phyloP scores from a whole-genome alignment of 352 stramenopile species.

The Hyaloperonospora arabidopsidis region DNA sequence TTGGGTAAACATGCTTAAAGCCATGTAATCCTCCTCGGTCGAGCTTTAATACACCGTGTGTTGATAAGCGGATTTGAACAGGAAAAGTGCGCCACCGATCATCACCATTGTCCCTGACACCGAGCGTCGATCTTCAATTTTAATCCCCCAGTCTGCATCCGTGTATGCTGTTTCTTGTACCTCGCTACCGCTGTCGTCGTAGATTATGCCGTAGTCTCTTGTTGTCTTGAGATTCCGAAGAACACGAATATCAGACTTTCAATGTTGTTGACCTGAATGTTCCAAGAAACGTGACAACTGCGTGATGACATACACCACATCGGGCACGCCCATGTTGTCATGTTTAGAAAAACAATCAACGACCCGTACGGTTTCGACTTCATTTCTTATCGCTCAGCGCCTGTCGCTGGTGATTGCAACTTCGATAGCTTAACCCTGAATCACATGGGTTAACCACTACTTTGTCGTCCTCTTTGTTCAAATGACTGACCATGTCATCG shows the following conservation, averaged over 20 bases:
- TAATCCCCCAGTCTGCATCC: neutral
- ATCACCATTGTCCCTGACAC: neutral
- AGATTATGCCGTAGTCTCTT: too few relatives aligned
- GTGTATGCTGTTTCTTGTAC: neutral
- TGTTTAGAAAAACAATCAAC: too few relatives aligned
- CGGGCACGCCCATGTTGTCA: too few relatives aligned
- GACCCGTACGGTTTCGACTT: neutral
- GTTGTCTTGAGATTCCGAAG: too few relatives aligned
- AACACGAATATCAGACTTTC: too few relatives aligned
- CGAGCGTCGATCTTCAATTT: neutral
- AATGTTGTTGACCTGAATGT: too few relatives aligned
- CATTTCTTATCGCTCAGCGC: neutral
- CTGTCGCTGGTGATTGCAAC: constrained; percentile 1
- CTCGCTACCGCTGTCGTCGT: neutral
- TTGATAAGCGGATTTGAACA: neutral
- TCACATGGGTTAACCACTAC: constrained; percentile 4
- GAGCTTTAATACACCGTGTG: neutral
- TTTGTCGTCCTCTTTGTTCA: constrained; percentile 5
- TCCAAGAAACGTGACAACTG: too few relatives aligned
- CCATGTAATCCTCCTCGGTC: neutral
- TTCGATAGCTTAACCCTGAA: constrained; percentile 1
- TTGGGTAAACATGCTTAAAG: too few relatives aligned
- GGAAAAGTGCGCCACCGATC: neutral
- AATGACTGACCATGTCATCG: too few relatives aligned
- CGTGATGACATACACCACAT: too few relatives aligned